Percentiles rank a stretch among this genome's conserved stretches.
phyloP scores from a whole-genome alignment of 75 land plant genomes.

The Cunninghamia lanceolata region DNA sequence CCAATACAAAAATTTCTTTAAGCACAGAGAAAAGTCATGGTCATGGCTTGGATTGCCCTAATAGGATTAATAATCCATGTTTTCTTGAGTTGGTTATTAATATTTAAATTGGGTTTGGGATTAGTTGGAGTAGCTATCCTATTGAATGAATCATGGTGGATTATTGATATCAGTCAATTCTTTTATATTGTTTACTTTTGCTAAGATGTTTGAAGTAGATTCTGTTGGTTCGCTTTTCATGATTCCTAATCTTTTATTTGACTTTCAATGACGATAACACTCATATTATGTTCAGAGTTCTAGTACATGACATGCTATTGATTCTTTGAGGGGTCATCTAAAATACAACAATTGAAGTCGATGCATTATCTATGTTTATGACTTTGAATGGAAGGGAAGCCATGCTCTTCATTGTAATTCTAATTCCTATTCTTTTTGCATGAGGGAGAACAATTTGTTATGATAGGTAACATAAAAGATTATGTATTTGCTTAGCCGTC shows the following conservation, averaged over 20 bases:
- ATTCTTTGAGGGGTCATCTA: too few species aligned
- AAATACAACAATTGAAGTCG: too few species aligned
- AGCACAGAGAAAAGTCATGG: conserved; percentile 28
- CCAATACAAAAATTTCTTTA: conserved; percentile 38
- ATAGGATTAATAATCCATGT: conserved; percentile 36
- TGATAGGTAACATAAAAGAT: too few species aligned
- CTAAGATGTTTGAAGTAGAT: background rate
- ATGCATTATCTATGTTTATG: too few species aligned
- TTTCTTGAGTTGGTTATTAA: conserved; percentile 41
- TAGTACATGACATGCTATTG: too few species aligned
- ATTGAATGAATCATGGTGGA: conserved; percentile 52
- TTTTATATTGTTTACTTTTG: background rate
- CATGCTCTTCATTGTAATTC: too few species aligned
- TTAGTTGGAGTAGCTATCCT: conserved; percentile 62
- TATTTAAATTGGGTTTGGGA: conserved; percentile 54
- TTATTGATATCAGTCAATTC: conserved; percentile 21
- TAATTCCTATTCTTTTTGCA: too few species aligned
- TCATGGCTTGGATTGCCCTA: conserved; percentile 47
- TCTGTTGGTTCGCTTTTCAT: background rate
- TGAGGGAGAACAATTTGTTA: too few species aligned
- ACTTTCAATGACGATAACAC: too few species aligned
- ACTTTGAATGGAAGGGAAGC: too few species aligned
- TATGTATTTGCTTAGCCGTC: too few species aligned
- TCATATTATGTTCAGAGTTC: too few species aligned
- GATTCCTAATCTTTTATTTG: background rate